Conservation (phyloP, 495 filamentous ascomycete genomes). For the Cercophora newfieldiana region DNA sequence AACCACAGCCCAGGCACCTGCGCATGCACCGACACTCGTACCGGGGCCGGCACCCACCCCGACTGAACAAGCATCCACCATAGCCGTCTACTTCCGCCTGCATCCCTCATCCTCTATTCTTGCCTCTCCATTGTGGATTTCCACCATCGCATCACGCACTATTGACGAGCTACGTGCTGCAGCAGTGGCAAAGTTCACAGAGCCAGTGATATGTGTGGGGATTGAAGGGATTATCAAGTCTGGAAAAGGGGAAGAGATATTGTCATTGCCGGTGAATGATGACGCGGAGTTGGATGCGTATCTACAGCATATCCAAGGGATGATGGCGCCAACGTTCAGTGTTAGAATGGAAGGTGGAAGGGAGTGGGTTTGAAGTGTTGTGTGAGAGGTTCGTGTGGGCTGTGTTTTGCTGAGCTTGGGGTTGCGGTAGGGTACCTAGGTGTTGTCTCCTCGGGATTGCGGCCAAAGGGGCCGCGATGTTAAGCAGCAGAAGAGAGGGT, state of each 20-base stretch:
- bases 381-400: not conserved
- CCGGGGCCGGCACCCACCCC: conserved; percentile 8
- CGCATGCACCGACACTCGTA: conserved; percentile 10
- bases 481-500: too few species aligned
- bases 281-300: conserved; percentile 73
- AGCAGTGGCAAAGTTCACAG: conserved; percentile 57
- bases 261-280: conserved; percentile 60
- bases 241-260: conserved; percentile 51
- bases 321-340: conserved; percentile 66
- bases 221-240: conserved; percentile 69
- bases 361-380: not conserved
- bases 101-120: conserved; percentile 53
- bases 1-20: not conserved
- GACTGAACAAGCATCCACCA: conserved; percentile 17
- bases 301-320: conserved; percentile 58
- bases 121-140: conserved; percentile 59
- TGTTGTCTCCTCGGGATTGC: too few species aligned
- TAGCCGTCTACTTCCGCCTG: conserved; percentile 67
- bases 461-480: too few species aligned
- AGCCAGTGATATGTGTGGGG: conserved; percentile 48
- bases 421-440: too few species aligned
- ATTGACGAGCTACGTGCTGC: conserved; percentile 57
- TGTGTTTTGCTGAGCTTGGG: not conserved
- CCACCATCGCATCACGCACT: conserved; percentile 55
- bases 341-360: conserved; percentile 30